Evolutionary conservation across 371 early-diverging fungal genomes (phyloP).

Genomic region (Syncephalastrum monosporum): DNA sequence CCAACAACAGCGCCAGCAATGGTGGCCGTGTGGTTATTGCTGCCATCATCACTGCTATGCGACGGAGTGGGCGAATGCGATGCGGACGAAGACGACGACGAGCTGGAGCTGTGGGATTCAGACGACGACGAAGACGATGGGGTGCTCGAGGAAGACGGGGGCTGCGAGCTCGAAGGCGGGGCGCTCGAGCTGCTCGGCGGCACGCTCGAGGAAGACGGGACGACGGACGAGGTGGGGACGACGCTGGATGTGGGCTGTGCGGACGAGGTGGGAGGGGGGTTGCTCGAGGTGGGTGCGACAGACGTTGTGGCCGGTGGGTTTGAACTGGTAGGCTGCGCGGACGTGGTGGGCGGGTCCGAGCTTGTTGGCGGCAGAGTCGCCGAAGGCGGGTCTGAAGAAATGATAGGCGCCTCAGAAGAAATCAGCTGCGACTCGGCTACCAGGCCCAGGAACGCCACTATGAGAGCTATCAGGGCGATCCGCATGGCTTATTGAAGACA

Average conservation of each 20-base stretch:
- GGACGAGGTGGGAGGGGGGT: conserved; percentile 6
- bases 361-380: background rate
- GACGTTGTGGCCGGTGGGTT: conserved; percentile 10
- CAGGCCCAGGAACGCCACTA: no score
- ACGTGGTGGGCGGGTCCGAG: conserved; percentile 7
- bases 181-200: background rate
- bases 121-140: conserved; percentile 9
- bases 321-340: conserved; percentile 8
- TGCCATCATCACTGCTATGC: conserved; percentile 1
- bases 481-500: background rate
- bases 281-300: conserved; percentile 7
- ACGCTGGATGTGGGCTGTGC: conserved; percentile 1
- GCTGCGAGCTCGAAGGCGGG: background rate
- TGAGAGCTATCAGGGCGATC: no score
- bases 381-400: background rate
- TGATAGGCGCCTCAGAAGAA: background rate
- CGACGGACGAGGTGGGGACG: conserved; percentile 4
- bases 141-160: conserved; percentile 6
- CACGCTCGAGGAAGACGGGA: conserved; percentile 6
- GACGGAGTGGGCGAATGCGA: conserved; percentile 2
- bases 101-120: background rate
- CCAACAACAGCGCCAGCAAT: conserved; percentile 42
- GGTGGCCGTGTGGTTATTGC: conserved; percentile 21
- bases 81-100: conserved; percentile 4
- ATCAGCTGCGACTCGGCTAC: no score